Conservation (phyloP, 108 stramenopile genomes). For the Cyclotella distinguenda region DNA sequence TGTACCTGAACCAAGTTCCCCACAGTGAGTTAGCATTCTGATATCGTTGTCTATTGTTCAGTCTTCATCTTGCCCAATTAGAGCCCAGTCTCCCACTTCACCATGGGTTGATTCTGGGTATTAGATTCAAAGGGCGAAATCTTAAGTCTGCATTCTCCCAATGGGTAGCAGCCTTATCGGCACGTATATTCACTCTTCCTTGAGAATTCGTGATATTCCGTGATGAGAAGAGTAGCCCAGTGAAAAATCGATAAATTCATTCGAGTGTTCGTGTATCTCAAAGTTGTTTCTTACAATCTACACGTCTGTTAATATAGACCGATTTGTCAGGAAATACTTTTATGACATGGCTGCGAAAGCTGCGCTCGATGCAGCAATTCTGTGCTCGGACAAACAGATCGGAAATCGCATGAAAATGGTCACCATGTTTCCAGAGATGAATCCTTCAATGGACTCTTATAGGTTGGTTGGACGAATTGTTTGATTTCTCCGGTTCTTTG, state of each 20-base stretch:
- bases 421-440: conserved; percentile 85
- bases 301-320: conserved; percentile 24
- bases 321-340: conserved; percentile 81
- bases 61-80: conserved; percentile 28
- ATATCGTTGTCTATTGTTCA: not conserved
- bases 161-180: conserved; percentile 27
- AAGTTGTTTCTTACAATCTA: not conserved
- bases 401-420: conserved; percentile 80
- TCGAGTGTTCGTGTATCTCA: not conserved
- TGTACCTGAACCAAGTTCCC: conserved; percentile 86
- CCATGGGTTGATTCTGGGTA: conserved; percentile 31
- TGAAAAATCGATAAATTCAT: conserved; percentile 50
- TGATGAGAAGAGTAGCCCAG: conserved; percentile 50
- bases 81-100: conserved; percentile 32
- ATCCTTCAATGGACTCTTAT: conserved; percentile 84
- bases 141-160: not conserved
- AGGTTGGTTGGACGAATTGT: conserved; percentile 37
- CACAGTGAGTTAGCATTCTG: conserved; percentile 74
- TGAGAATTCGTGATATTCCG: conserved; percentile 18
- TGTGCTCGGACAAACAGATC: conserved; percentile 64
- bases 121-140: conserved; percentile 24
- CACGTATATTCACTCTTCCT: conserved; percentile 54
- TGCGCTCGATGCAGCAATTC: conserved; percentile 62
- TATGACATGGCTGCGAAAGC: conserved; percentile 77
- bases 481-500: conserved; percentile 1